Percentiles rank a stretch among this genome's conserved stretches.
Evolutionary conservation across 2,329 filamentous ascomycete genomes (phyloP).

Genomic region (Paradendryphiella salina): DNA sequence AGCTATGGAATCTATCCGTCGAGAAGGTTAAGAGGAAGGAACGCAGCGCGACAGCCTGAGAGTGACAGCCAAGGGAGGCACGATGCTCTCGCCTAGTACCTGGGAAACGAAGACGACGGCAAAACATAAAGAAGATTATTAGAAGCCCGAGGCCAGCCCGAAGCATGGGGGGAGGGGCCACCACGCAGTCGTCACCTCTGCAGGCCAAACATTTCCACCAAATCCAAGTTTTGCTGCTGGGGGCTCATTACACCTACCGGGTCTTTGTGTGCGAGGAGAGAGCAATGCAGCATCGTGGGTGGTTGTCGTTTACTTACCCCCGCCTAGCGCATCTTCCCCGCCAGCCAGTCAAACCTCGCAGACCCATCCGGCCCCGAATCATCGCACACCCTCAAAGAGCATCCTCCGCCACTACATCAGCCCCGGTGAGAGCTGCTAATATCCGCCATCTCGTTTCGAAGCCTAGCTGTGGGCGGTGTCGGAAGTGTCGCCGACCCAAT

Average conservation of each 20-base stretch:
- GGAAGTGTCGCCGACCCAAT: conserved; percentile 26
- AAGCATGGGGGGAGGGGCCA: conserved; percentile 9
- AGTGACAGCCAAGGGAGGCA: conserved; percentile 25
- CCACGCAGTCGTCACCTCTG: conserved; percentile 13
- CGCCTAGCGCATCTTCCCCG: conserved; percentile 21
- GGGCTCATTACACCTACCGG: conserved; percentile 29
- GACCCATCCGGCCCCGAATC: conserved; percentile 11
- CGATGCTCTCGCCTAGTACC: conserved; percentile 15
- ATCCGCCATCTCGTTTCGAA: conserved; percentile 37
- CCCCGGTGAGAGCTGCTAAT: conserved; percentile 15
- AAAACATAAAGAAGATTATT: conserved; percentile 19
- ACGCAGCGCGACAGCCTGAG: conserved; percentile 10
- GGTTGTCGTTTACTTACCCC: conserved; percentile 32
- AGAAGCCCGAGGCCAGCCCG: conserved; percentile 5
- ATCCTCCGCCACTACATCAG: conserved; percentile 27
- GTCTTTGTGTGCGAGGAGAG: conserved; percentile 24
- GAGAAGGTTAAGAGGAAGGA: conserved; percentile 13
- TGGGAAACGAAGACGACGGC: conserved; percentile 15
- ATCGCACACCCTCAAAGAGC: conserved; percentile 19
- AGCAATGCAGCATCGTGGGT: conserved; percentile 35
- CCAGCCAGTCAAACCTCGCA: conserved; percentile 31
- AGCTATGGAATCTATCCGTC: conserved; percentile 6
- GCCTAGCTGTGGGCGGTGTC: conserved; percentile 11
- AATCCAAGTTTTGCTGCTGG: conserved; percentile 11
- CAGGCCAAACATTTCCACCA: conserved; percentile 21